Base-by-base conservation (phyloP, 257 asterid species). In the Asclepias syriaca region DNA sequence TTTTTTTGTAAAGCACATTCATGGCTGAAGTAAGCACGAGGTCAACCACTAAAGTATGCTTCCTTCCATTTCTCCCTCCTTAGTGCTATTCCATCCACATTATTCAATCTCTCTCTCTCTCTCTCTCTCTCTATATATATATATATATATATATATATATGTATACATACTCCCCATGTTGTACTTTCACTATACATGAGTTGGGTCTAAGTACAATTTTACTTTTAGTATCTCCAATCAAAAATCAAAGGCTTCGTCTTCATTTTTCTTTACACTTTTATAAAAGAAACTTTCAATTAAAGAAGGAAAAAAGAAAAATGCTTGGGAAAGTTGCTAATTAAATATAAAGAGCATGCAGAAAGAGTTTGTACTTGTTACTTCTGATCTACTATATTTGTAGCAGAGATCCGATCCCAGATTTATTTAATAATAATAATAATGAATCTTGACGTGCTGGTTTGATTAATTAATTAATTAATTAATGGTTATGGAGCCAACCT, bases 21-120 rank as follows among this genome's bases (percentile, higher is more conserved):
- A 67, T 78, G 77, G 77, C 65, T 82, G 68, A 73, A 71, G 55
- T 79, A 76, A 73, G 75, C 84, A 73, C 69, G 60, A 73, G 81
- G 84, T 82, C 86, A 82, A 79, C 83, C 84, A 79, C 86, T 79
- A 76, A 66, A 71, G 55, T 74, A 61, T 68, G 32, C 37, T 8
- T 65, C 22, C n/a, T 69, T 66, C 5, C 56, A 71, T n/a, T 43
- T 64, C 71, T 56, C 78, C 34, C 69, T 65, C 16, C 16, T 19
- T 50, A 50, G 43, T 66, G 73, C 70, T 66, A 61, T 72, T 71
- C 77, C 80, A 74, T 71, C 77, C 80, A 74, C 82, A 16, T 4
- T 3, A 50, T 4, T 40, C 46, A 40, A 7, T 29, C 32, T 29
- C 32, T 29, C 32, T 29, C 32, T 29, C 32, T 40, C 46, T 40